Conservation (phyloP, 1,284 basidiomycete genomes). For the Ganoderma multipileum region DNA sequence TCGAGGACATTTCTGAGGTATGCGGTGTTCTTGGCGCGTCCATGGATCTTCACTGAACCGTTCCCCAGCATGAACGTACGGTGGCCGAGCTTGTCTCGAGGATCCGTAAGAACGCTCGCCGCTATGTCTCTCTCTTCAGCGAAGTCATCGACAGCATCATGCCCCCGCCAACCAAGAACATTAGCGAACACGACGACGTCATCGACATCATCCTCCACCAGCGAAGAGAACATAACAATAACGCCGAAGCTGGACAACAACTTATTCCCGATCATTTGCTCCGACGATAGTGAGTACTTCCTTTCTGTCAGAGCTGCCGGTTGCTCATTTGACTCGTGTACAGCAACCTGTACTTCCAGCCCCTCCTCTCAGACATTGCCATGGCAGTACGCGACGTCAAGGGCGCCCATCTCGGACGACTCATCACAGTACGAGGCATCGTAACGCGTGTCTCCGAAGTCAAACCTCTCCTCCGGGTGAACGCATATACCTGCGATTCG, state of each 20-base stretch:
- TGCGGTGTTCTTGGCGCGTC: slow-evolving; percentile 31
- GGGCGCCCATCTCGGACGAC: slow-evolving; percentile 85
- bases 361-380: slow-evolving; percentile 73
- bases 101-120: slow-evolving; percentile 86
- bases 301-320: background rate
- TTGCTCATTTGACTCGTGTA: slow-evolving; percentile 37
- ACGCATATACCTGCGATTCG: slow-evolving; percentile 98
- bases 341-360: slow-evolving; percentile 94
- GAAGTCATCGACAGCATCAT: slow-evolving; percentile 91
- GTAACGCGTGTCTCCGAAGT: slow-evolving; percentile 99
- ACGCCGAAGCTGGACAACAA: slow-evolving; percentile 70
- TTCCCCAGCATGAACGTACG: slow-evolving; percentile 68
- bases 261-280: slow-evolving; percentile 92
- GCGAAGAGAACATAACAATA: slow-evolving; percentile 85
- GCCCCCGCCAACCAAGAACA: slow-evolving; percentile 88
- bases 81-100: slow-evolving; percentile 72
- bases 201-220: slow-evolving; percentile 96
- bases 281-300: slow-evolving; percentile 86
- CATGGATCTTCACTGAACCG: background rate
- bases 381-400: slow-evolving; percentile 94
- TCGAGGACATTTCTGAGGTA: slow-evolving; percentile 82
- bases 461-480: slow-evolving; percentile 96
- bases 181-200: slow-evolving; percentile 89
- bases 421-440: slow-evolving; percentile 97
- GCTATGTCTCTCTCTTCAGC: slow-evolving; percentile 91